These are phyloP conservation scores for Tetracentron sinense DNA, from an alignment of 164 flowering plant genomes.

Conservation along the genomic window DNA sequence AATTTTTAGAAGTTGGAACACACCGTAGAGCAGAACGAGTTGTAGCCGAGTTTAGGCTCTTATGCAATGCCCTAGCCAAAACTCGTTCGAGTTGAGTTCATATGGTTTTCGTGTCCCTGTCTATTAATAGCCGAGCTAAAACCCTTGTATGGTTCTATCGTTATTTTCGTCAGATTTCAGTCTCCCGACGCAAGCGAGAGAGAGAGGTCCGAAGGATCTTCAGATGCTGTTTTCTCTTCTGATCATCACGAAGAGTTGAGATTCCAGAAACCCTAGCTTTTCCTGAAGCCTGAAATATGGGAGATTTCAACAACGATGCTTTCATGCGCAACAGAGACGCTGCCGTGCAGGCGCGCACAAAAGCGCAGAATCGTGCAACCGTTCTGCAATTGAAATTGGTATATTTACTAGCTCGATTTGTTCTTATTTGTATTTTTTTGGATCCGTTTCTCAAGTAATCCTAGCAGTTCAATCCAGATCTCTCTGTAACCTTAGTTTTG, in stretches of 20 bases:
- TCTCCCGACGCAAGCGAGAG: not conserved
- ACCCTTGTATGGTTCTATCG: too few relatives aligned
- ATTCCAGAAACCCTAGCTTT: slow-evolving; percentile 31
- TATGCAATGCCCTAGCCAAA: too few relatives aligned
- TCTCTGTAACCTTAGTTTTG: not conserved
- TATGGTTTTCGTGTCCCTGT: too few relatives aligned
- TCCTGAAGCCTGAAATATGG: slow-evolving; percentile 41
- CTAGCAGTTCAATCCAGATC: not conserved
- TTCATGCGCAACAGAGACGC: slow-evolving; percentile 80
- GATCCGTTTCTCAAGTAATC: not conserved
- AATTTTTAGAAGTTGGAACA: too few relatives aligned
- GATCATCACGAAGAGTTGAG: not conserved
- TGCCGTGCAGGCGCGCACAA: slow-evolving; percentile 81
- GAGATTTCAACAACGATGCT: slow-evolving; percentile 68
- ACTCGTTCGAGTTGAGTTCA: too few relatives aligned
- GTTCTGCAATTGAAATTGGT: slow-evolving; percentile 90
- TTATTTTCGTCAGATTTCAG: too few relatives aligned
- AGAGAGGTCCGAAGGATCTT: not conserved
- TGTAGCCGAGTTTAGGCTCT: too few relatives aligned
- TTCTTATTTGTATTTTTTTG: too few relatives aligned
- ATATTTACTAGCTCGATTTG: not conserved
- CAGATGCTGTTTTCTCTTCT: not conserved
- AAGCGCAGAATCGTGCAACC: slow-evolving; percentile 78
- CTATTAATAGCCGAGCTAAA: too few relatives aligned
- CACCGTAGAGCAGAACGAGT: too few relatives aligned